Percentiles rank a stretch among this genome's conserved stretches.
phyloP scores from a whole-genome alignment of 1,284 basidiomycete genomes.

The Cryptococcus sp. region DNA sequence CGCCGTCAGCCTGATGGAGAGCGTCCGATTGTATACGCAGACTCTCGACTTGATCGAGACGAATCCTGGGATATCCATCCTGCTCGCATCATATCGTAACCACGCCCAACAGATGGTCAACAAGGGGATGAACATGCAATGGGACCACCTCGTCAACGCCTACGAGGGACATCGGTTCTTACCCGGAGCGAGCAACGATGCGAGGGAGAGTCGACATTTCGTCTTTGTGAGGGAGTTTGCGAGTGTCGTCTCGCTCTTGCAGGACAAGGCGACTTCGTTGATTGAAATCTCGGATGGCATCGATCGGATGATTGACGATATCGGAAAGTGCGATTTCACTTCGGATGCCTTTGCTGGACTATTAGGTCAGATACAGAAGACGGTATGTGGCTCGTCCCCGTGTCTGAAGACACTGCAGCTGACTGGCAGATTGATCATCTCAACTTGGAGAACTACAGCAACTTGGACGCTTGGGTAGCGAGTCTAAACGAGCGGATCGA shows the following conservation, averaged over 20 bases:
- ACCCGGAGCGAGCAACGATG: conserved; percentile 56
- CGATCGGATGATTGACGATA: conserved; percentile 72
- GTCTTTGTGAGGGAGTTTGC: conserved; percentile 94
- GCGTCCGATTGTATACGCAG: conserved; percentile 91
- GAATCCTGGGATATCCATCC: conserved; percentile 84
- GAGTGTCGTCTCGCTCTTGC: conserved; percentile 77
- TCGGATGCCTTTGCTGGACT: conserved; percentile 72
- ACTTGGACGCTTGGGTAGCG: conserved; percentile 93
- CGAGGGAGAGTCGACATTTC: conserved; percentile 80
- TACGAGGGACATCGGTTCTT: conserved; percentile 75
- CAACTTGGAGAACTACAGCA: conserved; percentile 94
- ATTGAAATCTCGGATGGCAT: conserved; percentile 89
- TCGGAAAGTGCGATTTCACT: conserved; percentile 79
- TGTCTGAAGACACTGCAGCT: neutral
- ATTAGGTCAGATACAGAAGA: conserved; percentile 76
- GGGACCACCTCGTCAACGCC: conserved; percentile 94
- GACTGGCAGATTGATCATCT: conserved; percentile 72
- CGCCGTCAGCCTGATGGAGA: conserved; percentile 97
- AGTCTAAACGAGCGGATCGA: conserved; percentile 85
- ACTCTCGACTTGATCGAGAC: conserved; percentile 81
- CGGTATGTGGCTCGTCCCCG: conserved; percentile 53
- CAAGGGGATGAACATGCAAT: conserved; percentile 84
- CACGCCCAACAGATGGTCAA: conserved; percentile 85
- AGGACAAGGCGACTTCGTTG: conserved; percentile 91
- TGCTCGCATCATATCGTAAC: conserved; percentile 87